phyloP scores from a whole-genome alignment of 2,329 filamentous ascomycete species.

The Hypoxylon sp. region DNA sequence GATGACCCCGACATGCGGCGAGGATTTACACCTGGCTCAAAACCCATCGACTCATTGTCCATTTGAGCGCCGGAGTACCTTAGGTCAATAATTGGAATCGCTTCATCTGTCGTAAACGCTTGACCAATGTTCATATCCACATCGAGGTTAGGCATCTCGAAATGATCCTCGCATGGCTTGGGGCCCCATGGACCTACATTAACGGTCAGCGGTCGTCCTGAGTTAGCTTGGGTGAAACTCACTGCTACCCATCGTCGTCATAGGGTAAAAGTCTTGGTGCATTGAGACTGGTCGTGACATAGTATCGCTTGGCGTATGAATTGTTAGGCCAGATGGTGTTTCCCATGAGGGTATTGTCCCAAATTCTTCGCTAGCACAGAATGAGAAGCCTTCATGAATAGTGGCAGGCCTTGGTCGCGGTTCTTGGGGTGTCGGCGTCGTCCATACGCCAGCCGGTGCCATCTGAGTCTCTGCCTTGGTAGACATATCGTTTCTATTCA shows the following conservation, averaged over 20 bases:
- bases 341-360: constrained; percentile 71
- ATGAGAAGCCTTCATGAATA: constrained; percentile 74
- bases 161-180: constrained; percentile 70
- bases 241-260: constrained; percentile 66
- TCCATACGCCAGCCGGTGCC: constrained; percentile 66
- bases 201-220: constrained; percentile 45
- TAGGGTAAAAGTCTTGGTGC: constrained; percentile 71
- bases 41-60: constrained; percentile 67
- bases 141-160: constrained; percentile 70
- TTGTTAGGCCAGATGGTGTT: constrained; percentile 64
- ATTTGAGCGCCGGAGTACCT: constrained; percentile 64
- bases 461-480: constrained; percentile 64
- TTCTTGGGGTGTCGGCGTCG: constrained; percentile 67
- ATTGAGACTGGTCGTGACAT: constrained; percentile 70
- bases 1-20: constrained; percentile 80
- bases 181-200: constrained; percentile 65
- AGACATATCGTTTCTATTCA: constrained; percentile 67
- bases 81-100: constrained; percentile 73
- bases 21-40: constrained; percentile 68
- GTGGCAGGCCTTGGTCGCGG: constrained; percentile 70
- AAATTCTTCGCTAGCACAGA: constrained; percentile 69
- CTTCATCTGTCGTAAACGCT: constrained; percentile 74
- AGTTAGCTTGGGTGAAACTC: constrained; percentile 53
- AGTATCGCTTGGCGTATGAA: constrained; percentile 67
- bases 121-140: constrained; percentile 73